phyloP scores from a whole-genome alignment of 2,329 filamentous ascomycete genomes.

The Ceratocystis destructans region DNA sequence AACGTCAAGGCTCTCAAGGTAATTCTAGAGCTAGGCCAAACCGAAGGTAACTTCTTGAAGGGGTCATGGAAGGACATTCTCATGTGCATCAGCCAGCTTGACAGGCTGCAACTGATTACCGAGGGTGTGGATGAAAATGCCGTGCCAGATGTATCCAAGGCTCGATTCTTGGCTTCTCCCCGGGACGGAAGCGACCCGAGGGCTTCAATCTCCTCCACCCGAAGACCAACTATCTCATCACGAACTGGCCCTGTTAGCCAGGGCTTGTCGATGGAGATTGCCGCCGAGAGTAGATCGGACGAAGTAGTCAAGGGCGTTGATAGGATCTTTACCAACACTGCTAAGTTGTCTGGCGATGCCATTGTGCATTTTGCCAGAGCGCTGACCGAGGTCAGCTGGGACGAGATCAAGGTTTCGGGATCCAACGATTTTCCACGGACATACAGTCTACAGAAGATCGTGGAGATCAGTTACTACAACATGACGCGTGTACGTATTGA shows the following conservation, averaged over 20 bases:
- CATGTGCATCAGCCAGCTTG: conserved; percentile 89
- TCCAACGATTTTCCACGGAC: conserved; percentile 91
- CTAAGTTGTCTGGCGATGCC: conserved; percentile 79
- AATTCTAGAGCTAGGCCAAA: conserved; percentile 79
- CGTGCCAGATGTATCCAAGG: conserved; percentile 81
- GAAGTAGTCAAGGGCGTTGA: conserved; percentile 89
- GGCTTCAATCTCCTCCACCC: conserved; percentile 46
- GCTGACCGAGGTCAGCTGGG: conserved; percentile 92
- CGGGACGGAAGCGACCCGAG: conserved; percentile 44
- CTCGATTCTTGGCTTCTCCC: conserved; percentile 52
- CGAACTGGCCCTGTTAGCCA: conserved; percentile 33
- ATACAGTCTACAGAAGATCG: conserved; percentile 93
- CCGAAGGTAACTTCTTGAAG: conserved; percentile 78
- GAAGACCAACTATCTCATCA: conserved; percentile 23
- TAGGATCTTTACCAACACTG: conserved; percentile 91
- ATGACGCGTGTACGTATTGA: conserved; percentile 98
- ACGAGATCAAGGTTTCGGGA: conserved; percentile 94
- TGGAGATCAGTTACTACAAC: conserved; percentile 99
- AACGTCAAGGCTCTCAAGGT: conserved; percentile 91
- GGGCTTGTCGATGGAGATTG: conserved; percentile 62
- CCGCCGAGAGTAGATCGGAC: conserved; percentile 79
- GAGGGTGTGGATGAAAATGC: conserved; percentile 86
- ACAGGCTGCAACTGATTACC: conserved; percentile 86
- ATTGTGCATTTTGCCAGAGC: conserved; percentile 92
- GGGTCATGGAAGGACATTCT: conserved; percentile 92